Evolutionary conservation across 2,329 filamentous ascomycete genomes (phyloP).

Genomic region (Seiridium unicorne): DNA sequence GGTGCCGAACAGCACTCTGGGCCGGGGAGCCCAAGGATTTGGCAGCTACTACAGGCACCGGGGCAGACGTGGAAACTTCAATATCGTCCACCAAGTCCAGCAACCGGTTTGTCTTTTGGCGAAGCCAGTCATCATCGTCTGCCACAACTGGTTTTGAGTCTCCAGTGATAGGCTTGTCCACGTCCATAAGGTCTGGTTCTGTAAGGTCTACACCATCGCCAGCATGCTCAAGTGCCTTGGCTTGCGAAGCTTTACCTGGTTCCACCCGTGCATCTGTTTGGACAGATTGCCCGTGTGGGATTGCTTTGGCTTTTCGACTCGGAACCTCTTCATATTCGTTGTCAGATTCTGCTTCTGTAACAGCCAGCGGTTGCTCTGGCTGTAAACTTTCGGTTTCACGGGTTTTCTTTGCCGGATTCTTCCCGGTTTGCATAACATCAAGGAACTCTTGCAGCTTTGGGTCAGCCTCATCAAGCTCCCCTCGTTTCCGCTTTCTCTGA

Average conservation of each 20-base stretch:
- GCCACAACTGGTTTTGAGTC: conserved; percentile 31
- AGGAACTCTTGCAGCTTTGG: conserved; percentile 85
- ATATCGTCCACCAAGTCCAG: conserved; percentile 81
- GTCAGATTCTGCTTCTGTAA: conserved; percentile 62
- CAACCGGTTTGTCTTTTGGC: conserved; percentile 81
- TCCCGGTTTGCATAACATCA: conserved; percentile 72
- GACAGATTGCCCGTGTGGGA: background rate
- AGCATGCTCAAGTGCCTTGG: background rate
- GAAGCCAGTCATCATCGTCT: conserved; percentile 87
- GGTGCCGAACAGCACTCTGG: background rate
- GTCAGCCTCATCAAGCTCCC: conserved; percentile 59
- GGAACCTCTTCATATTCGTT: conserved; percentile 72
- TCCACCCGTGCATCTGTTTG: background rate
- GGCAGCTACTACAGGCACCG: background rate
- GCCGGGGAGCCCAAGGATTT: background rate
- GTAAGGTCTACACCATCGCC: background rate
- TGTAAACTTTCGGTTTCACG: conserved; percentile 40
- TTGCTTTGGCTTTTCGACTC: conserved; percentile 31
- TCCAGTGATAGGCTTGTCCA: conserved; percentile 1
- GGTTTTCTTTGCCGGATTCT: conserved; percentile 59
- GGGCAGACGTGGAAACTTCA: conserved; percentile 32
- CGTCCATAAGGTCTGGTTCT: background rate
- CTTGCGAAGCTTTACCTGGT: background rate
- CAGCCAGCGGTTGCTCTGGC: conserved; percentile 36
- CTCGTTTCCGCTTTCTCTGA: conserved; percentile 67